Evolutionary conservation across 169 alveolate species (phyloP).

Genomic region (Plasmodium coatneyi): DNA sequence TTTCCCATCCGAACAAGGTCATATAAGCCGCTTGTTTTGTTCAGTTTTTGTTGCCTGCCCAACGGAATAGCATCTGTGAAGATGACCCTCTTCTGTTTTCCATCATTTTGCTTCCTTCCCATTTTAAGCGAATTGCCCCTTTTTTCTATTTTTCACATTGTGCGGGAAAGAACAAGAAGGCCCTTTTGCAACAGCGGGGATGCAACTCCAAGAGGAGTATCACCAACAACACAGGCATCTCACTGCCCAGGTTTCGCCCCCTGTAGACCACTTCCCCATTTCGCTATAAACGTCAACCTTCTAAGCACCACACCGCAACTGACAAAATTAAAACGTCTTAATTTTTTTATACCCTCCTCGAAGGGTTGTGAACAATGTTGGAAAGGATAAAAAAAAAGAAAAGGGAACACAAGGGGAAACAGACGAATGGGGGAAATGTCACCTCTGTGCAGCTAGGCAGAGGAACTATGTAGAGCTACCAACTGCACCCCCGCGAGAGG

Average conservation of each 20-base stretch:
- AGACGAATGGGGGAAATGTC: neutral
- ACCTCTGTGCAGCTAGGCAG: neutral
- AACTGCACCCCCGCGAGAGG: neutral
- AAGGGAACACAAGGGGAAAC: neutral
- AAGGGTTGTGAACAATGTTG: neutral
- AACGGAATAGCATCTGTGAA: neutral
- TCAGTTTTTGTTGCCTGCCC: neutral
- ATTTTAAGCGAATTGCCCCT: neutral
- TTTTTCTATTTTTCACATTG: neutral
- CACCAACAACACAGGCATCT: neutral
- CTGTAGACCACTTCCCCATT: neutral
- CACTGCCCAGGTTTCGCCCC: neutral
- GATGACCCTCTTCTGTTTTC: neutral
- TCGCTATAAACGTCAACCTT: neutral
- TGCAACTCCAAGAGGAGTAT: neutral
- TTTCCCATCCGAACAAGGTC: neutral
- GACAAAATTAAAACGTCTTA: neutral
- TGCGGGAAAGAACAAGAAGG: neutral
- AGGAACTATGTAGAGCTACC: neutral
- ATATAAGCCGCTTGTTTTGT: neutral
- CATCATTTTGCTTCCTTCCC: neutral
- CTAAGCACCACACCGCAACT: neutral
- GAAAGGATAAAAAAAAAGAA: neutral
- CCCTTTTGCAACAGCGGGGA: neutral
- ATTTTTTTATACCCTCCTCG: neutral